phyloP scores from a whole-genome alignment of 306 rosid species.

The Dryas drummondii region DNA sequence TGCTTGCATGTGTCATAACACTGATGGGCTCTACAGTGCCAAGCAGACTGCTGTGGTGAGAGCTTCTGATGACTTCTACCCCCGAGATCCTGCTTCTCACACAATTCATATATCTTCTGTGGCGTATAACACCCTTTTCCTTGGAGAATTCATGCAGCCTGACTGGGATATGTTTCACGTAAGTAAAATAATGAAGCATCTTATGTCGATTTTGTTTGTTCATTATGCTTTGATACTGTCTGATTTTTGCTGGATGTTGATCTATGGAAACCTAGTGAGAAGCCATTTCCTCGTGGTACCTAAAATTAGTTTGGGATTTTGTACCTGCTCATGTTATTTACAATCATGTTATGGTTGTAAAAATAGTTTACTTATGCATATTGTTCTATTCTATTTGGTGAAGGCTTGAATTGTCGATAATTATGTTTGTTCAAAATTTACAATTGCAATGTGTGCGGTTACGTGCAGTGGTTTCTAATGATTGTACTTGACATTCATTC shows the following conservation, averaged over 20 bases:
- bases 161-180: slow-evolving; percentile 99
- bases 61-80: slow-evolving; percentile 95
- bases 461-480: no score
- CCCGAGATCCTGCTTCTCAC: slow-evolving; percentile 91
- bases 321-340: neutral
- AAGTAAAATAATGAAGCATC: slow-evolving; percentile 30
- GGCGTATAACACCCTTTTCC: slow-evolving; percentile 90
- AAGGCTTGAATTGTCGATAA: neutral
- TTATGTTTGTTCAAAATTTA: neutral
- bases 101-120: slow-evolving; percentile 95
- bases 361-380: neutral
- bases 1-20: slow-evolving; percentile 97
- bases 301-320: neutral
- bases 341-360: neutral
- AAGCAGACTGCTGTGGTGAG: slow-evolving; percentile 90
- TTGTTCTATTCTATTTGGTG: neutral
- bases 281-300: neutral
- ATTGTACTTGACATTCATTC: neutral
- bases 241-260: neutral
- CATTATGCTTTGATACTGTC: neutral
- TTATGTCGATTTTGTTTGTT: neutral
- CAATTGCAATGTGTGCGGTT: neutral
- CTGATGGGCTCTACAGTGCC: slow-evolving; percentile 80
- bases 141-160: slow-evolving; percentile 97
- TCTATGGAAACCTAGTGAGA: neutral